Evolutionary conservation across 2,329 filamentous ascomycete genomes (phyloP), one percentile per base, ranked within the genome.

Genomic region (Ophiostoma novo-ulmi): DNA sequence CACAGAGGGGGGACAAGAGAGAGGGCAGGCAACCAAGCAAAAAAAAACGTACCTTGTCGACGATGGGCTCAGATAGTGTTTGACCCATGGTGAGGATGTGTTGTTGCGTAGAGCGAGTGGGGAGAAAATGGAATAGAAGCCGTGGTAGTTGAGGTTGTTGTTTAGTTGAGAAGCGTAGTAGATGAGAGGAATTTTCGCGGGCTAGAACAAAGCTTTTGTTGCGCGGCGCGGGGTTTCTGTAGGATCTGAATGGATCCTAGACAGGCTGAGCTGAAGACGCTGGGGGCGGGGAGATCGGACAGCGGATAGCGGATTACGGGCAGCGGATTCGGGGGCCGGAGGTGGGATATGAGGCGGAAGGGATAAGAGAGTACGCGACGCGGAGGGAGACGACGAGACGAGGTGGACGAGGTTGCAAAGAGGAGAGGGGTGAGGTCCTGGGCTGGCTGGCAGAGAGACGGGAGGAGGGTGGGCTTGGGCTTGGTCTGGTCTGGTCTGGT

Each of bases 51-150:
- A 99, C 95, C 94, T 99, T 99, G 80, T 98, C 95, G 81, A 97
- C 91, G 79, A 99, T 94, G 78, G 95, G 95, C 86, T 99, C 95
- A 78, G 94, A 98, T 80, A 99, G 90, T 82, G 95, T 99, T 87
- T 99, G 95, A 88, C 95, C 95, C 95, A 99, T 99, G 83, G 80
- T 80, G 79, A 79, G 76, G 58, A 74, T 76, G 73, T 76, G 75
- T 74, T 66, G 41, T 35, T 66, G 70, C 41, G 65, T 36, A 52
- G 41, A 58, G 69, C 39, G 17, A 63, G 61, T 17, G 41, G 61
- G 10, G 44, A 39, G 71, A 66, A 48, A 66, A 20, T n/a, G 20
- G 39, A 2, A 20, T 48, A 7, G 70, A 14, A 8, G 22, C 26
- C 17, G 44, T 67, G 61, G 58, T n/a, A 69, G 65, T 35, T 35